phyloP scores from a whole-genome alignment of 1,139 yeast species.

The Kodamaea arcana region DNA sequence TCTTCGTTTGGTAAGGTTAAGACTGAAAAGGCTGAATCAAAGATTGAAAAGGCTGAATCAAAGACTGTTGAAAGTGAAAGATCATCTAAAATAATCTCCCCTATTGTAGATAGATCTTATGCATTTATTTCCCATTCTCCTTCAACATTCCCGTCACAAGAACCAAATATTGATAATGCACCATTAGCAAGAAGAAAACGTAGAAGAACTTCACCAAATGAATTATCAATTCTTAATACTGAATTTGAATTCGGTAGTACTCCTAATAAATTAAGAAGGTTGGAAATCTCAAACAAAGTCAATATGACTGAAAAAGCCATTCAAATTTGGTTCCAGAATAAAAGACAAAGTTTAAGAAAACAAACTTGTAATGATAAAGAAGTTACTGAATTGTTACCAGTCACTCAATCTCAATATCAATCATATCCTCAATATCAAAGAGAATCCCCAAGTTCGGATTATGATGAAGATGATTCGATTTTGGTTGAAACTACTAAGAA shows the following conservation, averaged over 20 bases:
- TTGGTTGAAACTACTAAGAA: slow-evolving; percentile 37
- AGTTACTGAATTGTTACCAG: slow-evolving; percentile 43
- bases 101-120: slow-evolving; percentile 52
- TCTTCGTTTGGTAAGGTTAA: no score
- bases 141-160: slow-evolving; percentile 76
- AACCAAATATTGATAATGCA: slow-evolving; percentile 84
- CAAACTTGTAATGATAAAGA: slow-evolving; percentile 39
- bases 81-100: no score
- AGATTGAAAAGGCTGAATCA: no score
- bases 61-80: no score
- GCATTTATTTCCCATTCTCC: slow-evolving; percentile 93
- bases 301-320: slow-evolving; percentile 96
- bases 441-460: slow-evolving; percentile 15
- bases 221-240: slow-evolving; percentile 70
- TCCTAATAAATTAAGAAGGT: slow-evolving; percentile 73
- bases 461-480: slow-evolving; percentile 20
- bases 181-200: slow-evolving; percentile 90
- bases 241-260: slow-evolving; percentile 77
- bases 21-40: no score
- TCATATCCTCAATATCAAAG: slow-evolving; percentile 25
- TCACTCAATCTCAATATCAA: slow-evolving; percentile 20
- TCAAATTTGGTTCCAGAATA: slow-evolving; percentile 97
- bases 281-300: slow-evolving; percentile 71
- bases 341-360: slow-evolving; percentile 77
- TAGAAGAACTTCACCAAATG: slow-evolving; percentile 89